Evolutionary conservation across 2,329 filamentous ascomycete genomes (phyloP).

Genomic region (Harringtonia aguacate): DNA sequence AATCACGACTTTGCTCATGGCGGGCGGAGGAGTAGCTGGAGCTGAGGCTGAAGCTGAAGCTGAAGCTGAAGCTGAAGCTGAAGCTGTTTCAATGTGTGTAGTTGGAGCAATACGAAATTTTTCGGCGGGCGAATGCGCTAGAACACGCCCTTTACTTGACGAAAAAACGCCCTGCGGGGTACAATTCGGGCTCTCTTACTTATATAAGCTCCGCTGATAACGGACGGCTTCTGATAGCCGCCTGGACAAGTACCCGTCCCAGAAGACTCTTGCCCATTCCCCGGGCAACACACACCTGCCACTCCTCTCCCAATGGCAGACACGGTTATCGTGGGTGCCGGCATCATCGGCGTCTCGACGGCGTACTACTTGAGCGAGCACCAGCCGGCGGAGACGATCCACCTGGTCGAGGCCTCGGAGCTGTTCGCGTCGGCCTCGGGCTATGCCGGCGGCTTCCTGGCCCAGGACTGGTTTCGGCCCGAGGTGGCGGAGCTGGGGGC

Average conservation of each 20-base stretch:
- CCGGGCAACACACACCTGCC: no score
- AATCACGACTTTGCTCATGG: constrained; percentile 47
- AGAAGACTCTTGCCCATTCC: background rate
- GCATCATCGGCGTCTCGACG: constrained; percentile 59
- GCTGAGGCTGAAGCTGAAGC: no score
- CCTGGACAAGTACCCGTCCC: background rate
- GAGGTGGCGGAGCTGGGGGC: constrained; percentile 44
- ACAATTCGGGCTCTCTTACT: background rate
- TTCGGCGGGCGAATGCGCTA: no score
- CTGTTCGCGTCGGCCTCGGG: constrained; percentile 68
- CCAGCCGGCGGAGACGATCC: constrained; percentile 29
- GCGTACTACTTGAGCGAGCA: constrained; percentile 59
- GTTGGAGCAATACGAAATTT: no score
- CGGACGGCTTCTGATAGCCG: no score
- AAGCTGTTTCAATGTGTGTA: no score
- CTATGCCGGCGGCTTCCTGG: constrained; percentile 63
- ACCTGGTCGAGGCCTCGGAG: constrained; percentile 36
- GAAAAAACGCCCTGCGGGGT: no score
- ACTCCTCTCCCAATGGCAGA: constrained; percentile 27
- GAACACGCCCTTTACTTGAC: no score
- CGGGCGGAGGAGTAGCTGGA: no score
- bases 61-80: no score
- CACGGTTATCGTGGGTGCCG: constrained; percentile 58
- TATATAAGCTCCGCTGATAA: no score
- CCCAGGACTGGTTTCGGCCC: constrained; percentile 59